Percentiles rank a stretch among this genome's conserved stretches.
These are phyloP conservation scores for Kockovaella imperatae DNA, from an alignment of 768 basidiomycete species.

Conservation along the genomic window DNA sequence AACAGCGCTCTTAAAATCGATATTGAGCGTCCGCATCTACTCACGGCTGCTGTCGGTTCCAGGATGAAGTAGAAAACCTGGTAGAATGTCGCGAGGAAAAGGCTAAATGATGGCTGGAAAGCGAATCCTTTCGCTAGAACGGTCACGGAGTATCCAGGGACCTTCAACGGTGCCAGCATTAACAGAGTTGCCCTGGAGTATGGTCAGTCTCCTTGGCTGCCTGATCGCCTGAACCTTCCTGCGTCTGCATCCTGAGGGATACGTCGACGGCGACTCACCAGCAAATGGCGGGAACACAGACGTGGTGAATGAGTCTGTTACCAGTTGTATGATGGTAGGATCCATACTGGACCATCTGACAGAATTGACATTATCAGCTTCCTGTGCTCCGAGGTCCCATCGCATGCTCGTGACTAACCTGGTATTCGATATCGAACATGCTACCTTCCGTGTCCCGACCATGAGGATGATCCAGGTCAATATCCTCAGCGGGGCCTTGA, in stretches of 20 bases:
- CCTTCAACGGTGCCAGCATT: constrained; percentile 18
- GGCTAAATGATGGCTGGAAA: constrained; percentile 62
- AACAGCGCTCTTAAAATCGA: neutral
- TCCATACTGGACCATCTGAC: constrained; percentile 88
- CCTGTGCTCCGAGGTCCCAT: neutral
- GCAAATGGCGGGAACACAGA: constrained; percentile 73
- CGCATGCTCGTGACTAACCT: constrained; percentile 12
- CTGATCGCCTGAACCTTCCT: neutral
- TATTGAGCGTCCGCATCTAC: constrained; percentile 9
- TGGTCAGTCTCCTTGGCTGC: neutral
- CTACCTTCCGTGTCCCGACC: neutral
- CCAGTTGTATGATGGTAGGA: constrained; percentile 78
- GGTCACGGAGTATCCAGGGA: constrained; percentile 13
- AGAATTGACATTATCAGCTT: neutral
- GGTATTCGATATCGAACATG: constrained; percentile 20
- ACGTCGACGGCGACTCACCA: constrained; percentile 52
- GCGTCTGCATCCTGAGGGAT: neutral
- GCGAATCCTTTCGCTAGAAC: constrained; percentile 45
- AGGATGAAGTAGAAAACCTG: constrained; percentile 69
- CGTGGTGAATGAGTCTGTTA: constrained; percentile 77
- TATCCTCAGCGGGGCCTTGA: constrained; percentile 16
- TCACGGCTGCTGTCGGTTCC: constrained; percentile 76
- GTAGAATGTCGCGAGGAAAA: constrained; percentile 57
- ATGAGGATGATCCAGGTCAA: constrained; percentile 9
- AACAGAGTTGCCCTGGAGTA: constrained; percentile 22